These are phyloP conservation scores for Kregervanrija fluxuum DNA, from an alignment of 805 yeast species.

Conservation along the genomic window DNA sequence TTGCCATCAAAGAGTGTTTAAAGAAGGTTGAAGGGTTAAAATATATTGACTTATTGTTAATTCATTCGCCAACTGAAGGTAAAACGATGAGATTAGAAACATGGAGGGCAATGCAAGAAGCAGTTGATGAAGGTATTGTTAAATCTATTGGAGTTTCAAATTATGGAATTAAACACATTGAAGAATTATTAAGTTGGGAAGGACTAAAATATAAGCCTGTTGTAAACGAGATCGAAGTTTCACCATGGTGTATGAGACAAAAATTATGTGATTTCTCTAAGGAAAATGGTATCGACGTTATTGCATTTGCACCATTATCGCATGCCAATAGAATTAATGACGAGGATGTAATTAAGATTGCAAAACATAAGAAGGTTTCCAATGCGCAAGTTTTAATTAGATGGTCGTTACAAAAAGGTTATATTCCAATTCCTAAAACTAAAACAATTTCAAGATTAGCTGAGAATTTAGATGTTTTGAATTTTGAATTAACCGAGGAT, in stretches of 20 bases:
- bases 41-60: conserved; percentile 68
- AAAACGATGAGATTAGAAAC: conserved; percentile 46
- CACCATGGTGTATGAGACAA: conserved; percentile 72
- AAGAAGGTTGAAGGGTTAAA: conserved; percentile 43
- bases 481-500: conserved; percentile 36
- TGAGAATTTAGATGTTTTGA: conserved; percentile 48
- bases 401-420: conserved; percentile 71
- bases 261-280: conserved; percentile 57
- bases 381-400: conserved; percentile 60
- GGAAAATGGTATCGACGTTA: conserved; percentile 48
- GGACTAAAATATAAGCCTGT: conserved; percentile 53
- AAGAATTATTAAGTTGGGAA: conserved; percentile 53
- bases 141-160: conserved; percentile 75
- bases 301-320: conserved; percentile 73
- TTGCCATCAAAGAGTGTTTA: conserved; percentile 52
- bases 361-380: conserved; percentile 40
- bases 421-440: conserved; percentile 66
- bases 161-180: conserved; percentile 52
- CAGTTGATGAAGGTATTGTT: conserved; percentile 49
- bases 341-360: conserved; percentile 42
- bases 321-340: conserved; percentile 54
- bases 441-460: conserved; percentile 43
- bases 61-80: conserved; percentile 56
- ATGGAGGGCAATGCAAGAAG: conserved; percentile 71
- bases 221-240: conserved; percentile 75